Percentiles rank a stretch among this genome's conserved stretches.
These are phyloP conservation scores for Solanum hybrid DNA, from an alignment of 305 asterid species.

Conservation along the genomic window DNA sequence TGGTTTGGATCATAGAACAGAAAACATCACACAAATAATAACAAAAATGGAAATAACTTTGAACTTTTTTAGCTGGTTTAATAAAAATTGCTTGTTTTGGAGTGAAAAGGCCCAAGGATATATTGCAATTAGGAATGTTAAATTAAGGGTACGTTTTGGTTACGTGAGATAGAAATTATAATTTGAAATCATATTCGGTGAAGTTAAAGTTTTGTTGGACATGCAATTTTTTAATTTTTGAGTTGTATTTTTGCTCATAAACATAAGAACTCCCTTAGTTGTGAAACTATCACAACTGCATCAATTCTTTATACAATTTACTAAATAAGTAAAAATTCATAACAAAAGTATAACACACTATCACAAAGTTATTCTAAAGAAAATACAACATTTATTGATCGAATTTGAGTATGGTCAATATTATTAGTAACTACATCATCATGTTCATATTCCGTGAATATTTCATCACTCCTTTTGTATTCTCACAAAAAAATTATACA, in stretches of 20 bases:
- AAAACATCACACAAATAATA: background rate
- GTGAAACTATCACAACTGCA: background rate
- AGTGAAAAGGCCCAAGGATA: background rate
- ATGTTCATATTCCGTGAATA: too few relatives aligned
- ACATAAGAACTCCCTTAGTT: too few relatives aligned
- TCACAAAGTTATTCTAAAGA: background rate
- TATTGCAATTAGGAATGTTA: background rate
- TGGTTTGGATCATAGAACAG: background rate
- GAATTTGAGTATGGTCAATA: background rate
- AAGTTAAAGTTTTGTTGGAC: too few relatives aligned
- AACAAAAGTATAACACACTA: background rate
- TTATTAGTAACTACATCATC: background rate
- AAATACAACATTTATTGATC: too few relatives aligned
- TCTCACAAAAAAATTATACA: too few relatives aligned
- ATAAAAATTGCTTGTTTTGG: background rate
- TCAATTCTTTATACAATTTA: background rate
- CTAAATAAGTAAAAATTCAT: background rate
- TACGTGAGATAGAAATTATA: too few relatives aligned
- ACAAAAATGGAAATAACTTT: background rate
- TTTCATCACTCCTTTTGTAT: background rate
- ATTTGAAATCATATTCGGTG: background rate
- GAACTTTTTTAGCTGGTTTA: background rate
- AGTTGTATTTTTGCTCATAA: background rate
- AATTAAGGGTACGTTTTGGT: background rate
- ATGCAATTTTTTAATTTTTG: background rate